Conservation (phyloP, 164 flowering plant genomes). For the Magnolia sinica region DNA sequence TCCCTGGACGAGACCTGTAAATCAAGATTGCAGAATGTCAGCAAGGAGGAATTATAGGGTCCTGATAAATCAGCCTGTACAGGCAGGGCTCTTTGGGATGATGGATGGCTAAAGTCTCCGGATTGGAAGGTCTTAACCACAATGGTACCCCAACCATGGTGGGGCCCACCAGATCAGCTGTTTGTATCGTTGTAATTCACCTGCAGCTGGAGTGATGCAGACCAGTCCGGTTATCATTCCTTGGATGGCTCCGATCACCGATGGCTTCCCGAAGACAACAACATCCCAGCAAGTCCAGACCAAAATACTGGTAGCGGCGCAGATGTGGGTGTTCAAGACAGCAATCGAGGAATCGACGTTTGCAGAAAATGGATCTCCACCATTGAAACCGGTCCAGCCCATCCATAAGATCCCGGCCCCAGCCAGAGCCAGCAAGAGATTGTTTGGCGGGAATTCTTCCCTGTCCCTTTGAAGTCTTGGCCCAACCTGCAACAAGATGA, state of each 20-base stretch:
- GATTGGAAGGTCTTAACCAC: not conserved
- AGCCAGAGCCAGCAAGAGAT: constrained; percentile 20
- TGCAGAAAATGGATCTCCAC: constrained; percentile 25
- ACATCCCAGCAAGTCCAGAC: constrained; percentile 24
- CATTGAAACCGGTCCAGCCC: constrained; percentile 30
- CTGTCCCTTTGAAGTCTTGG: constrained; percentile 22
- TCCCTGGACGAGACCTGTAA: constrained; percentile 26
- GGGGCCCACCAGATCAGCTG: not conserved
- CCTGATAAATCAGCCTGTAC: not conserved
- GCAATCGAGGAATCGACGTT: constrained; percentile 24
- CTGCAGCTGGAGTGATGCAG: constrained; percentile 18
- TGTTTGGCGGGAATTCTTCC: constrained; percentile 24
- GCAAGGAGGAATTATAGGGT: not conserved
- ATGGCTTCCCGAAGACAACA: constrained; percentile 24
- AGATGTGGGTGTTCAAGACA: constrained; percentile 22
- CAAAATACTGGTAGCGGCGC: constrained; percentile 28
- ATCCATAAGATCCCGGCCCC: constrained; percentile 29
- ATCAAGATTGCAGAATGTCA: not conserved
- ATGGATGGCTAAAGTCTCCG: not conserved
- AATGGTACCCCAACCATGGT: not conserved
- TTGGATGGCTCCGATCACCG: constrained; percentile 19
- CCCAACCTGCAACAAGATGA: constrained; percentile 17
- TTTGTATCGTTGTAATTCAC: constrained; percentile 3
- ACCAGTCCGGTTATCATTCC: constrained; percentile 13
- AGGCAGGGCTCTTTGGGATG: not conserved